A percentile compares a stretch with the other conserved stretches of the same genome.
Evolutionary conservation across 2,329 filamentous ascomycete species (phyloP).

Genomic region (Sclerotinia borealis): DNA sequence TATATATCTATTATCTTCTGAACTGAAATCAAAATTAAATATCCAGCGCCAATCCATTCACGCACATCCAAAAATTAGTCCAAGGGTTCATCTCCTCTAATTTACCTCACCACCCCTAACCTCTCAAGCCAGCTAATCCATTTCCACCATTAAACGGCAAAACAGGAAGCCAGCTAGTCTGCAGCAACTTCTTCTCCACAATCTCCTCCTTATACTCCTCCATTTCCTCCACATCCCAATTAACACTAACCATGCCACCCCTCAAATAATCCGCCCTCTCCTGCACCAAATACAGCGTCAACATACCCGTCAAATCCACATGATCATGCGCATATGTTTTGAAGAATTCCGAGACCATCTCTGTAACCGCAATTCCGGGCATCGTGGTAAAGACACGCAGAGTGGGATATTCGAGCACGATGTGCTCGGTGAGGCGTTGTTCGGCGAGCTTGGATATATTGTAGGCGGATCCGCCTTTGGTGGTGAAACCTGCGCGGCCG

Average conservation of each 20-base stretch:
- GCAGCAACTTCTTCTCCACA: slow-evolving; percentile 24
- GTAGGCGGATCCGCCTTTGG: neutral
- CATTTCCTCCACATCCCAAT: slow-evolving; percentile 35
- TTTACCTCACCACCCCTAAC: neutral
- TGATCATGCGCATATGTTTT: slow-evolving; percentile 34
- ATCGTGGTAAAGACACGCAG: slow-evolving; percentile 42
- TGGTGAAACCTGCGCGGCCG: neutral
- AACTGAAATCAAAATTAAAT: too few species aligned
- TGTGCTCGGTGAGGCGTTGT: neutral
- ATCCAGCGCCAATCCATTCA: too few species aligned
- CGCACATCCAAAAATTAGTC: too few species aligned
- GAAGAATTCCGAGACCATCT: slow-evolving; percentile 32
- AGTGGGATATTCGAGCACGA: slow-evolving; percentile 36
- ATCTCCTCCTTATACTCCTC: slow-evolving; percentile 29
- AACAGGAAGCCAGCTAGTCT: slow-evolving; percentile 12
- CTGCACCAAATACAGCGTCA: slow-evolving; percentile 30
- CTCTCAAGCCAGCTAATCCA: neutral
- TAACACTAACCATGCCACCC: slow-evolving; percentile 25
- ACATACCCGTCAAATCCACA: slow-evolving; percentile 29
- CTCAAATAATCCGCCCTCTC: slow-evolving; percentile 33
- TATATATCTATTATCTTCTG: too few species aligned
- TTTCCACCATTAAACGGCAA: neutral
- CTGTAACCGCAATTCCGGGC: slow-evolving; percentile 42
- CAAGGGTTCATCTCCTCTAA: too few species aligned
- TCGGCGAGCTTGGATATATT: neutral